Conservation (phyloP, 768 basidiomycete species). For the Lactifluus pinguis region DNA sequence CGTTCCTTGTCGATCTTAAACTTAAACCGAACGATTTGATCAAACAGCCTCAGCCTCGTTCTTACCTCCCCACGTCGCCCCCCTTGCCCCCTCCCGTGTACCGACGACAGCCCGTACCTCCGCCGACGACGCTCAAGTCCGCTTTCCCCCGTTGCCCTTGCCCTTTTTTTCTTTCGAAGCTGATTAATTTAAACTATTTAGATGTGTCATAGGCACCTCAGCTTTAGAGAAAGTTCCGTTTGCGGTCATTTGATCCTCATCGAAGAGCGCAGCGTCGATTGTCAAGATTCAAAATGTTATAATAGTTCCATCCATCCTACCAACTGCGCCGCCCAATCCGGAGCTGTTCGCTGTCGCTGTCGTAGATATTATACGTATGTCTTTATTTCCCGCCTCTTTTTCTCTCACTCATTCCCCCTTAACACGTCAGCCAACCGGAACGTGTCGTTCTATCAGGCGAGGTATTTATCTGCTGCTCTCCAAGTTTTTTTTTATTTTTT, state of each 20-base stretch:
- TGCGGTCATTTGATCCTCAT: conserved; percentile 50
- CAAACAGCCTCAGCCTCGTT: neutral
- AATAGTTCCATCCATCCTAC: conserved; percentile 43
- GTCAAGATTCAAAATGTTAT: conserved; percentile 35
- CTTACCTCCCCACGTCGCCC: neutral
- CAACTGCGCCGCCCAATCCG: conserved; percentile 30
- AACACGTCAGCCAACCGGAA: conserved; percentile 40
- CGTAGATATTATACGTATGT: conserved; percentile 48
- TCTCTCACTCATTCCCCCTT: neutral
- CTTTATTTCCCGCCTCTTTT: neutral
- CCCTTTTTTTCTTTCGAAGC: conserved; percentile 3
- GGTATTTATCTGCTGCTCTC: conserved; percentile 28
- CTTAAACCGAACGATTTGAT: conserved; percentile 11
- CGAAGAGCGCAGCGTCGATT: conserved; percentile 43
- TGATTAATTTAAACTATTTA: conserved; percentile 1
- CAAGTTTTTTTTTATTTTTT: neutral
- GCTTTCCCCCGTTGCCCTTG: neutral
- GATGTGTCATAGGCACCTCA: conserved; percentile 62
- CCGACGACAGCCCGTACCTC: conserved; percentile 15
- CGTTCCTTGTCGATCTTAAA: conserved; percentile 6
- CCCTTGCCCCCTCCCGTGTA: conserved; percentile 6
- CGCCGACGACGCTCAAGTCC: conserved; percentile 16
- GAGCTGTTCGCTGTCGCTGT: conserved; percentile 28
- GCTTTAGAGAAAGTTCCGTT: conserved; percentile 37
- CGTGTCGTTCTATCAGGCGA: conserved; percentile 34